Base-by-base conservation (phyloP, 2,329 filamentous ascomycete genomes). In the Hymenoscyphus scutula region DNA sequence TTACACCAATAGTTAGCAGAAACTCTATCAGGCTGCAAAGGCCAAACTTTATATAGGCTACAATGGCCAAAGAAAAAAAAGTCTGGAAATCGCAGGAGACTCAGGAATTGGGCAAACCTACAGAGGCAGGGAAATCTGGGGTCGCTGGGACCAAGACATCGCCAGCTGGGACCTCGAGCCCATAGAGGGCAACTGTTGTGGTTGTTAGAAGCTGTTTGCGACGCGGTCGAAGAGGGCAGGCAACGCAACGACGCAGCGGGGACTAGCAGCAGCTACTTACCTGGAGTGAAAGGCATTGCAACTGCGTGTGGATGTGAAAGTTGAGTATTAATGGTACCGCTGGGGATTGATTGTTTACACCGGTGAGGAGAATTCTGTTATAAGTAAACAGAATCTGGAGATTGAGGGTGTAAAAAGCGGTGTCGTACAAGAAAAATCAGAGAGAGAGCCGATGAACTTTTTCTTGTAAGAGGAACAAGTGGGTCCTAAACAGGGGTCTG, bases 91-190 rank as follows among this genome's bases (percentile, higher is more conserved):
- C 25, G 17, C n/a, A 17, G 23, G 41, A 45, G 45, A 55, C 27
- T 56, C 37, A 38, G 30, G 41, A 54, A 27, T 38, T 51, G 17
- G 3, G 45, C 54, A 38, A 41, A 85, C 90, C 83, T 82, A 96
- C 92, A 76, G 90, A 90, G 65, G 92, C 91, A 75, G 91, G 90
- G 73, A 94, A 89, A 70, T 94, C 88, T 67, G 88, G 83, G 67
- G 87, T 81, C 62, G 91, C 92, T 69, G 91, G 89, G 72, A 97
- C 87, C 76, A 95, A 81, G 76, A 92, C 81, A 78, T 91, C 91
- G 74, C 90, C 91, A 71, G 91, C 84, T 71, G 92, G 92, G 78
- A 98, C 90, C 82, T 92, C 88, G 71, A 97, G 89, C 79, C 93
- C 92, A 77, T 95, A 99, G 76, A 98, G 84, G 76, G 90, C 91